phyloP scores from a whole-genome alignment of 495 filamentous ascomycete species.

The Corynascus novoguineensis region DNA sequence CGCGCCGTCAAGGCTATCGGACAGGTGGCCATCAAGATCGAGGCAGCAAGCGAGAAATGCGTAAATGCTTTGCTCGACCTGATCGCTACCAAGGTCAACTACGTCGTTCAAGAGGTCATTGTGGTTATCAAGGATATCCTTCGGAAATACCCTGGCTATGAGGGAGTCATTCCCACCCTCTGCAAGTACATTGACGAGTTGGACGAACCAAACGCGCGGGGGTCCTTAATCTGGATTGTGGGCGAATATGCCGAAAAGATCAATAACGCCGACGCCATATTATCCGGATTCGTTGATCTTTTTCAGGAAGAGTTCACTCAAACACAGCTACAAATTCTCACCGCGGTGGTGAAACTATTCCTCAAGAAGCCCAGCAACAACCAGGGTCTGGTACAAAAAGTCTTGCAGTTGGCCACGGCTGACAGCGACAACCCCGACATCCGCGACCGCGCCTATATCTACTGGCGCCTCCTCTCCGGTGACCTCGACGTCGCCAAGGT shows the following conservation, averaged over 20 bases:
- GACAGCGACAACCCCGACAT: slow-evolving; percentile 98
- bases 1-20: slow-evolving; percentile 92
- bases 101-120: slow-evolving; percentile 96
- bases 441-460: slow-evolving; percentile 93
- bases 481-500: slow-evolving; percentile 83
- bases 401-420: slow-evolving; percentile 83
- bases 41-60: slow-evolving; percentile 85
- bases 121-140: slow-evolving; percentile 99
- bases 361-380: slow-evolving; percentile 86
- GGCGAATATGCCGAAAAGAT: slow-evolving; percentile 99
- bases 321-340: slow-evolving; percentile 93
- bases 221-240: slow-evolving; percentile 95
- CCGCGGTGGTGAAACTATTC: slow-evolving; percentile 94
- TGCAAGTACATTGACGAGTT: slow-evolving; percentile 96
- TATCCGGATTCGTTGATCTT: slow-evolving; percentile 89
- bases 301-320: slow-evolving; percentile 93
- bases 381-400: slow-evolving; percentile 86
- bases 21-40: slow-evolving; percentile 97
- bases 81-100: slow-evolving; percentile 96
- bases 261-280: slow-evolving; percentile 84
- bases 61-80: slow-evolving; percentile 91
- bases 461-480: slow-evolving; percentile 94
- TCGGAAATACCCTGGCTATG: slow-evolving; percentile 94
- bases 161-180: slow-evolving; percentile 92
- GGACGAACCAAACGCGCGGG: slow-evolving; percentile 88